These are phyloP conservation scores for Stromatinia cepivora DNA, from an alignment of 2,329 filamentous ascomycete genomes.

Conservation along the genomic window DNA sequence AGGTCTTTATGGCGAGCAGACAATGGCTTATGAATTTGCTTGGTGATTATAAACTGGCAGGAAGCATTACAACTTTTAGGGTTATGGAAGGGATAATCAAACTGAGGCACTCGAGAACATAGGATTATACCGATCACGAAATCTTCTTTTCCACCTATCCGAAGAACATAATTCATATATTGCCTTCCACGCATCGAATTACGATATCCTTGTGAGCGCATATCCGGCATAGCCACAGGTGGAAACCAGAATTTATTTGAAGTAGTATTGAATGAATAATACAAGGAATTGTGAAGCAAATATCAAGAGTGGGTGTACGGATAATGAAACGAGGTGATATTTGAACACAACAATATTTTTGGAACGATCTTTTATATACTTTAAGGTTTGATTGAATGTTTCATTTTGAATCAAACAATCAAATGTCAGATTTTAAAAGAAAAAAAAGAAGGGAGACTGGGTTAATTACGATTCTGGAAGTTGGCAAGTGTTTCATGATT, in stretches of 20 bases:
- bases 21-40: neutral
- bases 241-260: neutral
- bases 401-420: too few relatives aligned
- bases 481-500: too few relatives aligned
- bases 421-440: too few relatives aligned
- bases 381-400: too few relatives aligned
- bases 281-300: neutral
- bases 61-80: neutral
- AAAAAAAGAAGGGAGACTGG: too few relatives aligned
- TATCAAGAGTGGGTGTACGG: too few relatives aligned
- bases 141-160: neutral
- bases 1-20: neutral
- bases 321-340: too few relatives aligned
- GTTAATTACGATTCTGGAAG: too few relatives aligned
- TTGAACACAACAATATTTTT: too few relatives aligned
- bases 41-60: slow-evolving; percentile 5
- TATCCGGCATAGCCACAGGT: neutral
- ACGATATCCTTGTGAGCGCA: slow-evolving; percentile 58
- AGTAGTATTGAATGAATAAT: neutral
- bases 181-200: neutral
- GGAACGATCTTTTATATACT: too few relatives aligned
- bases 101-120: slow-evolving; percentile 7
- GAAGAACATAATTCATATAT: neutral
- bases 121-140: neutral
- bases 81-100: neutral